Base-by-base conservation (phyloP, 139 green algal genomes). In the Chlorella sp. region DNA sequence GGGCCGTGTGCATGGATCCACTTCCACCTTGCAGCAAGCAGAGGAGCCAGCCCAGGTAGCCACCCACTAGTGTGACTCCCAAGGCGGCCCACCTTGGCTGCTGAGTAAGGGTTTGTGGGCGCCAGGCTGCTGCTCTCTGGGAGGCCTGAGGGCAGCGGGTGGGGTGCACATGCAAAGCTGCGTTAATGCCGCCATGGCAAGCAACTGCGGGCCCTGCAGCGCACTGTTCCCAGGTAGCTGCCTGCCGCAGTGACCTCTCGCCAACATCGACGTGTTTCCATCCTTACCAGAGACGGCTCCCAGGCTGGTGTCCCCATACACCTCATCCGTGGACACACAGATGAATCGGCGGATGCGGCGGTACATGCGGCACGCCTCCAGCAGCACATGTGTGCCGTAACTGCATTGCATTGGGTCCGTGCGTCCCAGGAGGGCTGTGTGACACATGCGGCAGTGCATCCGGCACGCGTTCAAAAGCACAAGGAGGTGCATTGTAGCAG, bases 71-170 rank as follows among this genome's bases (percentile, higher is more conserved):
- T n/a, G n/a, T n/a, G n/a, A n/a, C n/a, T n/a, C 44, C 7, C 44
- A 41, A 26, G 12, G 3, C 76, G 3, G 13, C 34, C 38, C 51
- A 60, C 51, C 91, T 98, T 99, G 81, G 96, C 97, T 7, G 97
- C 97, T 4, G 96, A 97, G 90, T 99, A 99, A 21, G 97, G 97
- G 91, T 99, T 99, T 67, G 96, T 99, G 4, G 97, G 97, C 70
- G 97, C 94, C 73, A 99, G 83, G 21, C 91, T 88, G 81, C 85
- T 94, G 86, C 80, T 87, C 91, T 99, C 97, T n/a, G 90, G 65
- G 9, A 97, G 87, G 9, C 94, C 93, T 91, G 80, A 56, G 90
- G 1, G 55, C 21, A 2, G 28, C 44, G n/a, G n/a, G n/a, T n/a
- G n/a, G n/a, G n/a, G n/a, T n/a, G n/a, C n/a, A n/a, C n/a, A n/a